Base-by-base conservation (phyloP, 192 early-diverging fungal species). In the Coemansia sp. region DNA sequence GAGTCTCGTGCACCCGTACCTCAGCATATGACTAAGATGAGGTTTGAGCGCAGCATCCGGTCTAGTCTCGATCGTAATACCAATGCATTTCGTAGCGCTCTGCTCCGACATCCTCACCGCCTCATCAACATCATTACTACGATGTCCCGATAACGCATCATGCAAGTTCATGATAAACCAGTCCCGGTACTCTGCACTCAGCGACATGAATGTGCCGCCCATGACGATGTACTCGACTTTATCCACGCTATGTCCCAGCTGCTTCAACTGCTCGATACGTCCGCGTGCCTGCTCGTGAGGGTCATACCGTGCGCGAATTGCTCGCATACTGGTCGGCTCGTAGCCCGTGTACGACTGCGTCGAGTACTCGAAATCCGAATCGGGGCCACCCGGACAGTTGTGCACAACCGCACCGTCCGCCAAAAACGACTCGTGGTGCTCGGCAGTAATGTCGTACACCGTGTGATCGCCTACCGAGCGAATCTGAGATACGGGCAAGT, bases 291-390 rank as follows among this genome's bases (percentile, higher is more conserved):
- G 98, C 74, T 99, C 98, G 61, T 90, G 95, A 7, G 98, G 98
- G 75, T 98, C 91, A 70, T 99, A 99, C 27, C 98, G 87, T n/a
- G 98, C 94, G 15, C 98, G 86, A 59, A 99, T 99, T 4, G 98
- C 98, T 36, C 98, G 90, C 98, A 99, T 99, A 59, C 90, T 92
- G 3, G 98, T 99, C 5, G 98, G 98, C 73, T 99, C 98, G 79
- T 98, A 99, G 32, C 98, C 98, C 24, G 98, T 99, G 65, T 99
- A 99, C n/a, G 96, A 98, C 77, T 99, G 98, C 47, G 98, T 99
- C 45, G 95, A 97, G 82, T 99, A 99, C 82, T 99, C 98, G 74
- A 99, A 99, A 75, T 99, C 98, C 6, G 95, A 97, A 73, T 99
- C 98, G 3, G 98, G 98, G 1, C 98, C 98, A 53, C 97, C 97